Base-by-base conservation (phyloP, 352 stramenopile genomes). In the Pythium vanterpoolii region DNA sequence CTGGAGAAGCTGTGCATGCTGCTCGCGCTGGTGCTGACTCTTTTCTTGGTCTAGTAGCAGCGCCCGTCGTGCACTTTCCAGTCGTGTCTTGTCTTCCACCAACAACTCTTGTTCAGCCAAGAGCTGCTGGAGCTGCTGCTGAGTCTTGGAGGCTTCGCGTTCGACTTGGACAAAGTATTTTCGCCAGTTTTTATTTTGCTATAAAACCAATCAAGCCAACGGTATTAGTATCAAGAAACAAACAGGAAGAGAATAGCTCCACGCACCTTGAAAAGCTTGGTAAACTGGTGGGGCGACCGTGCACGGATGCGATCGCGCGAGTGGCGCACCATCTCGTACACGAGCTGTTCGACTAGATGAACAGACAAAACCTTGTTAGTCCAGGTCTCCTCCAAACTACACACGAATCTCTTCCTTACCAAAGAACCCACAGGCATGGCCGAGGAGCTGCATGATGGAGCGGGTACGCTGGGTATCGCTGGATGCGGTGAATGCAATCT, bases 121-220 rank as follows among this genome's bases (percentile, higher is more conserved):
- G 1, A 77, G 56, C 3, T 65, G 54, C 11, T 54, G 51, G 3
- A 89, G 60, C 23, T 83, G 75, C 19, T 58, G 63, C 34, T 81
- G 54, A 6, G 76, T 43, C 4, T 76, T 53, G 0, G 30, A 23
- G 16, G 62, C 66, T 43, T 86, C 76, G 0, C 65, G 63, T 43
- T 91, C 81, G 5, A 91, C 68, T n/a, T 63, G 56, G 3, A 74
- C 56, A 54, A 81, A 89, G 43, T 89, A 88, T 43, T 88, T 91
- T 4, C 77, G 67, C 79, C 81, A 90, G 46, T 82, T 84, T 49
- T 81, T 82, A 48, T 71, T 87, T 76, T 91, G 81, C 62, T 83
- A 28, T 5, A 52, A 27, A 30, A 48, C 10, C 4, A 1, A 48
- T 5, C 16, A 9, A 18, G 6, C 19, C 39, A 18, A n/a, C 9